Evolutionary conservation across 768 basidiomycete species (phyloP), one percentile per base, ranked within the genome.

Genomic region (Mycena filopes): DNA sequence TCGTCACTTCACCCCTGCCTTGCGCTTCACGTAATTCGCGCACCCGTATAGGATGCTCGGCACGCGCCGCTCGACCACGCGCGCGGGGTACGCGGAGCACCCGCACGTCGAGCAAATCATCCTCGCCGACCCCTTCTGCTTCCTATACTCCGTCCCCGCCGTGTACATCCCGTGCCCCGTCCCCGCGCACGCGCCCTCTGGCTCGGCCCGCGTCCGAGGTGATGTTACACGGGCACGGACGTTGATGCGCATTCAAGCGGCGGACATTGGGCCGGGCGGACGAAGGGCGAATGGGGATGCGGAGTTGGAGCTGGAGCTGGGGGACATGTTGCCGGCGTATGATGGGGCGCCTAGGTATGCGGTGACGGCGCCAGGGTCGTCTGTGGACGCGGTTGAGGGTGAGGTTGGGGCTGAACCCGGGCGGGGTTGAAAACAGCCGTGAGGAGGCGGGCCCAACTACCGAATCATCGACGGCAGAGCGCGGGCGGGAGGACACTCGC

Each of bases 311-410:
- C 29, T 60, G 25, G 15, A 49, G 4, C 40, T 42, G 8, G 23
- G 29, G 15, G 59, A 60, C 13, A 8, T 49, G 9, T 33, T 60
- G 13, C 59, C 59, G 5, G 49, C 33, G 20, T 60, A 60, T 29
- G 48, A 60, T n/a, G 59, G 59, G 11, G 48, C 59, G 18, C 59
- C 59, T 0, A 29, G 28, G 49, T 60, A 60, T 23, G 46, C 48
- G 48, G 31, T 33, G 21, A 33, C 49, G 9, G n/a, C 33, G n/a
- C 8, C 20, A 8, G 43, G 21, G n/a, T n/a, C n/a, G n/a, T n/a
- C n/a, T n/a, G n/a, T n/a, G n/a, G n/a, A n/a, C n/a, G n/a, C n/a
- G n/a, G n/a, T n/a, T n/a, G n/a, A n/a, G n/a, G n/a, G n/a, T n/a
- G n/a, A n/a, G n/a, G n/a, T n/a, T n/a, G n/a, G n/a, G n/a, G n/a